Base-by-base conservation (phyloP, 2,329 filamentous ascomycete genomes). In the Phoma herbarum region DNA sequence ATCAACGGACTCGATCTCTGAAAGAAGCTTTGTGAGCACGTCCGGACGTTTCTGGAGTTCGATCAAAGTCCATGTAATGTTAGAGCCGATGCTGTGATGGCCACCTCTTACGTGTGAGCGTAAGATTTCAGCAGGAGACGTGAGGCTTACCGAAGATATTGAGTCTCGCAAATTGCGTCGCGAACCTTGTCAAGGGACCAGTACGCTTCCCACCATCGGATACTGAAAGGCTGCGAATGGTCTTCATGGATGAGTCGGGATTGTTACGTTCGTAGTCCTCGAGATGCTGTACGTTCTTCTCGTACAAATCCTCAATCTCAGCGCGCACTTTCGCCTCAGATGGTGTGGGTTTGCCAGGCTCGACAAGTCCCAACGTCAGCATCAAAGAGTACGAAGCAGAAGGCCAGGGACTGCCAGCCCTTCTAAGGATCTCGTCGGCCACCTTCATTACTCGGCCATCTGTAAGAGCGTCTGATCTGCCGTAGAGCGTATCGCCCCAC, bases 401-500 rank as follows among this genome's bases (percentile, higher is more conserved):
- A 26, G 51, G 45, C 57, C 57, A 54, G 4, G 57, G 57, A 10
- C 41, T 35, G 6, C 57, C 51, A n/a, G 26, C 46, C 11, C 42
- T 41, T 23, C 20, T 18, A 5, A 60, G 14, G 12, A 60, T 48
- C 16, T 47, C 39, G 6, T 47, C 47, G 2, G 57, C 46, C 1
- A 56, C 42, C 1, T 20, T 20, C 31, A 60, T 51, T 1, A 60
- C 47, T 3, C 33, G 25, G 9, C 28, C 46, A 25, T 43, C 47
- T 14, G 37, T 47, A 3, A 39, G 25, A 14, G 42, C 33, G n/a
- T 52, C 42, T 4, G 57, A 35, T 18, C 48, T 43, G 10, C 52
- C 52, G 35, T 56, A 55, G 1, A 55, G 42, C 7, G 31, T 55
- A 8, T 60, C 47, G n/a, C 52, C 51, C 51, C 57, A 60, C 4